Base-by-base conservation (phyloP, 192 early-diverging fungal species). In the Coemansia erecta region DNA sequence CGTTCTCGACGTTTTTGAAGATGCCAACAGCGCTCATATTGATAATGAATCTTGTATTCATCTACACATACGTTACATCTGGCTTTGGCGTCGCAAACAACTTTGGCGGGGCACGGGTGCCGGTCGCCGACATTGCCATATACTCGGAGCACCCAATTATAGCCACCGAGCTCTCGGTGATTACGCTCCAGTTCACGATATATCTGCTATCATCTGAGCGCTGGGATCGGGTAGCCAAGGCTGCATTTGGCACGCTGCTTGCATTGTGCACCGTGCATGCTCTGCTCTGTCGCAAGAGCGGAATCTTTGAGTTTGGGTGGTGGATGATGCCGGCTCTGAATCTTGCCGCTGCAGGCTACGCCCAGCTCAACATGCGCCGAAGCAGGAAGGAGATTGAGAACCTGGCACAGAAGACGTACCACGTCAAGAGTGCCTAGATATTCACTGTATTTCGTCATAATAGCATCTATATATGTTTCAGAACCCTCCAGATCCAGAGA, bases 311-410 rank as follows among this genome's bases (percentile, higher is more conserved):
- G 53, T 31, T 70, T 23, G 10, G 58, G 10, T 77, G 73, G 73
- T 77, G 73, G 73, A 39, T 64, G 9, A 37, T 77, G 24, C 73
- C 73, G 0, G 60, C 43, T 3, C 17, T 70, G 39, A 66, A 70
- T 37, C 61, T 77, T 19, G 57, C 52, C 8, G 31, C 69, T 33
- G 60, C 45, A 3, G 51, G 68, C 41, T 77, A 66, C 21, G 73
- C 68, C 0, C 73, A 77, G 44, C 58, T 77, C 8, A 77, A 77
- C 48, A 77, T 77, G 73, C 44, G 68, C 7, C 67, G 73, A 40
- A 77, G 67, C 23, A 55, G 56, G 24, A 15, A 47, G 12, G 60
- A 47, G 8, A 63, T 77, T n/a, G 60, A 66, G 28, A 42, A 15
- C 7, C 53, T 77, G 1, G 58, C 67, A 8, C 49, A 59, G 19